Evolutionary conservation across 805 yeast species (phyloP).

Genomic region (Komagataella kurtzmanii): DNA sequence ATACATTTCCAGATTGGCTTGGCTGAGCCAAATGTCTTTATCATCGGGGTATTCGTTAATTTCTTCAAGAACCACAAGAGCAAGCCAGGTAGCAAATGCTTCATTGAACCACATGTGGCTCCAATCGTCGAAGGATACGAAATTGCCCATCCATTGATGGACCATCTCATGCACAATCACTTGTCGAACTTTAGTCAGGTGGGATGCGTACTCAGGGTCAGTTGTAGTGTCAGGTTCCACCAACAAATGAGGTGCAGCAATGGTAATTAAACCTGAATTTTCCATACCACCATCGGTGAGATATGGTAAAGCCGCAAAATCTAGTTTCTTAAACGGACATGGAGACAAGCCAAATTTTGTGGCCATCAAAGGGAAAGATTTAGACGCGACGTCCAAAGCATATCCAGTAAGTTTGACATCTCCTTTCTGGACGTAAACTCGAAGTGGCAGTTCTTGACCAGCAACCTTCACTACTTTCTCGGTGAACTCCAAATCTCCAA

Average conservation of each 20-base stretch:
- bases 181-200: conserved; percentile 30
- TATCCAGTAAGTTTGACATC: conserved; percentile 30
- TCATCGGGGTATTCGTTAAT: conserved; percentile 10
- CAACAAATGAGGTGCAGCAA: conserved; percentile 37
- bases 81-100: conserved; percentile 65
- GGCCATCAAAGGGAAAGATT: conserved; percentile 34
- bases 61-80: conserved; percentile 28
- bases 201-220: conserved; percentile 5
- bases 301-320: conserved; percentile 56
- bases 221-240: conserved; percentile 1
- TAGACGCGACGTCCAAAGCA: conserved; percentile 33
- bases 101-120: conserved; percentile 64
- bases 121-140: conserved; percentile 56
- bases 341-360: conserved; percentile 27
- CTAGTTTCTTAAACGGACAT: conserved; percentile 48
- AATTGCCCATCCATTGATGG: conserved; percentile 74
- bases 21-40: conserved; percentile 18
- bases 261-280: conserved; percentile 58
- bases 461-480: conserved; percentile 20
- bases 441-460: conserved; percentile 25
- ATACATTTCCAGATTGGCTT: conserved; percentile 13
- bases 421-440: conserved; percentile 44
- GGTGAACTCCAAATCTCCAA: conserved; percentile 53
- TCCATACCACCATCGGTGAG: conserved; percentile 74
- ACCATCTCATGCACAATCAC: conserved; percentile 60